These are phyloP conservation scores for Emmonsia crescens DNA, from an alignment of 2,329 filamentous ascomycete species.

Conservation along the genomic window DNA sequence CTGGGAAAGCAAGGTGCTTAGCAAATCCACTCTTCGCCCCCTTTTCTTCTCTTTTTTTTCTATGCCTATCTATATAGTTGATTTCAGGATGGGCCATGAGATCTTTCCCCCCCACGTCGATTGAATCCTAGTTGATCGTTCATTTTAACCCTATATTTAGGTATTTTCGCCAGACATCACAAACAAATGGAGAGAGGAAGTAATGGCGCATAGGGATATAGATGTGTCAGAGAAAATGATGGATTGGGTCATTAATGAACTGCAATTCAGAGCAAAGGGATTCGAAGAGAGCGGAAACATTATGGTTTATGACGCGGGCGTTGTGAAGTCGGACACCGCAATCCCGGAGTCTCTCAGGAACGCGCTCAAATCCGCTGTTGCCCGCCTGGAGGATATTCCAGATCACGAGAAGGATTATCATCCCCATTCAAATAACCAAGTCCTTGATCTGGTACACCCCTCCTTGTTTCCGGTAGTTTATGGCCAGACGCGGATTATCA, in stretches of 20 bases:
- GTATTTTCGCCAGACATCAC: constrained; percentile 27
- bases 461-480: constrained; percentile 37
- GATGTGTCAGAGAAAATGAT: constrained; percentile 27
- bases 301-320: constrained; percentile 34
- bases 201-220: constrained; percentile 10
- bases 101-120: not conserved
- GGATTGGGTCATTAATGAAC: constrained; percentile 36
- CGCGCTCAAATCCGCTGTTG: constrained; percentile 38
- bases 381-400: constrained; percentile 43
- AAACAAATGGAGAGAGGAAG: constrained; percentile 26
- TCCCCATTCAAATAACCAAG: constrained; percentile 45
- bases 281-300: constrained; percentile 32
- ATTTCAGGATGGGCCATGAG: not conserved
- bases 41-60: not conserved
- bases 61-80: not conserved
- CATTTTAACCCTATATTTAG: constrained; percentile 8
- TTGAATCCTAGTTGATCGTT: not conserved
- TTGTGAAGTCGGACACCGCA: constrained; percentile 45
- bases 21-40: not conserved
- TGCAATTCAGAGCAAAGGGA: constrained; percentile 38
- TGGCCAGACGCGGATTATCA: constrained; percentile 19
- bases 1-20: constrained; percentile 31
- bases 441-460: constrained; percentile 56
- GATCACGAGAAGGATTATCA: constrained; percentile 52
- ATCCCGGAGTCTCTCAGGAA: constrained; percentile 33